Conservation (phyloP, 306 rosid species). For the Cicer arietinum region DNA sequence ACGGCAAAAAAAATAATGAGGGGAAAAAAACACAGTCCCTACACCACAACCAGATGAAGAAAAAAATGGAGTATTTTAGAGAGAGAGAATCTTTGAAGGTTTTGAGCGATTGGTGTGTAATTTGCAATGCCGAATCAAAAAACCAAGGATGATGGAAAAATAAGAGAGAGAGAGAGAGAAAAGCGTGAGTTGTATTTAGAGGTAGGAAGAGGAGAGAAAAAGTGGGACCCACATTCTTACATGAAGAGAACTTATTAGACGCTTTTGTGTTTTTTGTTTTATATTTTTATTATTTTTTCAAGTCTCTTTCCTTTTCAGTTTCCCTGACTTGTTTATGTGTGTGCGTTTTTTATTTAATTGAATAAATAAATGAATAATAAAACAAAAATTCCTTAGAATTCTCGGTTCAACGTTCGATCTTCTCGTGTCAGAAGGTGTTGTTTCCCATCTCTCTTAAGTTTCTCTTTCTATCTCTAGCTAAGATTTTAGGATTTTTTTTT, state of each 20-base stretch:
- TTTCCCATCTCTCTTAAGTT: not conserved
- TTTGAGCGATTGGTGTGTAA: not conserved
- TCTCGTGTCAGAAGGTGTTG: constrained; percentile 47
- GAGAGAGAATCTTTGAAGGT: constrained; percentile 1
- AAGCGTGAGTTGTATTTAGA: constrained; percentile 50
- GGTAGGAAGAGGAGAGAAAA: constrained; percentile 21
- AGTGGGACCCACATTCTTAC: constrained; percentile 62
- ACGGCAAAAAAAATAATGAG: not conserved
- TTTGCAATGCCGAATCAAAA: not conserved
- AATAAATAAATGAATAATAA: not conserved
- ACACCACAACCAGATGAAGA: constrained; percentile 15
- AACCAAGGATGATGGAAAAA: constrained; percentile 34
- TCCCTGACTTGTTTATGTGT: not conserved
- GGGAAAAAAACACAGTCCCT: constrained; percentile 3
- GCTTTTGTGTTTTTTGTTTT: constrained; percentile 51
- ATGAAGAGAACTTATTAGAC: constrained; percentile 97
- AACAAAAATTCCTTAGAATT: constrained; percentile 16
- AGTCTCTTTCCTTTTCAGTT: constrained; percentile 35
- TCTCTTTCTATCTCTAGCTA: not conserved
- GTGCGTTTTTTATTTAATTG: not conserved
- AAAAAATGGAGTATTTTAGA: constrained; percentile 15
- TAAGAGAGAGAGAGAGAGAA: constrained; percentile 28
- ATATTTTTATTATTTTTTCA: not conserved
- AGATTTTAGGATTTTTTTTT: not conserved
- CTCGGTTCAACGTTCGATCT: constrained; percentile 54